These are phyloP conservation scores for Candida wancherniae DNA, from an alignment of 805 yeast species.

Conservation along the genomic window DNA sequence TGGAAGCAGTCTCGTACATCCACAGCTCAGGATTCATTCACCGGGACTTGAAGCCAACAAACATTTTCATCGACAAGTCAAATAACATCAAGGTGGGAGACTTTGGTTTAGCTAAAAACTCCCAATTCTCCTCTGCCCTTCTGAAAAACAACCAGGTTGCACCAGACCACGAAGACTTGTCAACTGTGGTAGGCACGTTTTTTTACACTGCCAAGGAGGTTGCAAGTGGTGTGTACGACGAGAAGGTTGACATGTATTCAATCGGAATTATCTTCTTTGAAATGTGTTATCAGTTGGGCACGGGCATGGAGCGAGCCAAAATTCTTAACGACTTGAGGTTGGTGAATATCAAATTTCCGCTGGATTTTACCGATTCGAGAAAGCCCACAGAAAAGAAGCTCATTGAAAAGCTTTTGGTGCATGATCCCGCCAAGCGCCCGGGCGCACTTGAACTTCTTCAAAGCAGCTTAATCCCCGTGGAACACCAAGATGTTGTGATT, in stretches of 20 bases:
- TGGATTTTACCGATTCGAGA: conserved; percentile 52
- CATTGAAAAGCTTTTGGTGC: conserved; percentile 64
- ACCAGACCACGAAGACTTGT: conserved; percentile 57
- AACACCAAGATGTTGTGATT: conserved; percentile 84
- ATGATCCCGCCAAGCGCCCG: conserved; percentile 75
- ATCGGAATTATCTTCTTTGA: conserved; percentile 93
- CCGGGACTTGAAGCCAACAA: conserved; percentile 91
- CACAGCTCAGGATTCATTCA: conserved; percentile 94
- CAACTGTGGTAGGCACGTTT: conserved; percentile 92
- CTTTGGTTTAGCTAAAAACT: conserved; percentile 92
- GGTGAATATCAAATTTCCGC: conserved; percentile 62
- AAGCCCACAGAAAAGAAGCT: conserved; percentile 60
- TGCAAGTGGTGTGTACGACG: conserved; percentile 74
- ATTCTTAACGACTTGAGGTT: conserved; percentile 63
- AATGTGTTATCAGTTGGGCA: conserved; percentile 79
- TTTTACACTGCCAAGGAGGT: conserved; percentile 91
- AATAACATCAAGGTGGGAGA: conserved; percentile 93
- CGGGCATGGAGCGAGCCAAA: conserved; percentile 89
- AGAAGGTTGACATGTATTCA: conserved; percentile 93
- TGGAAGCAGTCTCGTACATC: conserved; percentile 86
- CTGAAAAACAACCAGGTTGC: conserved; percentile 38
- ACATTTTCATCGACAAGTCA: conserved; percentile 87
- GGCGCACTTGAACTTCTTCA: conserved; percentile 69
- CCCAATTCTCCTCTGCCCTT: conserved; percentile 45
- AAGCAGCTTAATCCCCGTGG: conserved; percentile 82